Conservation (phyloP, 176 grass and related monocot species). For the Aegilops longissima region DNA sequence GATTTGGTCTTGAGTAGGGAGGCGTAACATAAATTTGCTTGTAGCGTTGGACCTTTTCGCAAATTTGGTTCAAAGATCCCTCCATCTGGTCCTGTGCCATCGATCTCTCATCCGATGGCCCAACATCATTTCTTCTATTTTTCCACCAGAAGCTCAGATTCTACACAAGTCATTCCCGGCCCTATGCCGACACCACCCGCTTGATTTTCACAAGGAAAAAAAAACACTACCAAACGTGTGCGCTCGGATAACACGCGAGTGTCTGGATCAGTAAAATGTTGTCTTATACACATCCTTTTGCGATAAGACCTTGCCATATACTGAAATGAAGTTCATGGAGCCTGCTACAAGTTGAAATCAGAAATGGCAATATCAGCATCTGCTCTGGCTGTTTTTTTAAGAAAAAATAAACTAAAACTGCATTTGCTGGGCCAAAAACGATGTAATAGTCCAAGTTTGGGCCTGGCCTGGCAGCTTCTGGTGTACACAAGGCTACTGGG, state of each 20-base stretch:
- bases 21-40: too few relatives aligned
- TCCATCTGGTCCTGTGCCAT: too few relatives aligned
- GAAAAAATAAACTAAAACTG: too few relatives aligned
- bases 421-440: neutral
- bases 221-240: too few relatives aligned
- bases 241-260: neutral
- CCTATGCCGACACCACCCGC: neutral
- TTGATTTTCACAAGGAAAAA: neutral
- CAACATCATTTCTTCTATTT: too few relatives aligned
- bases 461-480: neutral
- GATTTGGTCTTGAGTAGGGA: too few relatives aligned
- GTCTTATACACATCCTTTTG: neutral
- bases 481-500: neutral
- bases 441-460: neutral
- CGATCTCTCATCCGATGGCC: too few relatives aligned
- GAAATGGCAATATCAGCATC: neutral
- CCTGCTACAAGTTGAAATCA: neutral
- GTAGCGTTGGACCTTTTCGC: too few relatives aligned
- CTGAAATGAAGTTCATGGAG: neutral
- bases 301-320: neutral
- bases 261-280: neutral
- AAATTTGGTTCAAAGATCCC: too few relatives aligned
- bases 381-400: neutral
- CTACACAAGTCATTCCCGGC: too few relatives aligned
- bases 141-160: too few relatives aligned